Evolutionary conservation across 352 stramenopile genomes (phyloP), one percentile per base, ranked within the genome.

Genomic region (Phytophthora podocarpi): DNA sequence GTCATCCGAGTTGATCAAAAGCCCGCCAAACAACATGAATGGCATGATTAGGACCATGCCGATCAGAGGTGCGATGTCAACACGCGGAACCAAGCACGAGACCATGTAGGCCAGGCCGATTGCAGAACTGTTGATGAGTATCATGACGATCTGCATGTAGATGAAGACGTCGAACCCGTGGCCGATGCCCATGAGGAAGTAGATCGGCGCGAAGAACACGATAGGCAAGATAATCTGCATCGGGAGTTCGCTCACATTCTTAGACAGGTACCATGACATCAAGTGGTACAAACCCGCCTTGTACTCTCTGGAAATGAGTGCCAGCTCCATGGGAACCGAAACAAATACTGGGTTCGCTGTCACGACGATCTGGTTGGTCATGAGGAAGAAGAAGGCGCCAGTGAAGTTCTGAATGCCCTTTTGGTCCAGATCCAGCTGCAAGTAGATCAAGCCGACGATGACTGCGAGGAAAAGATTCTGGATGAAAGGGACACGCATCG

Each of bases 231-330:
- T 9, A 3, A 87, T 30, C 42, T 85, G 78, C 61, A 75, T 68
- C 2, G 61, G 66, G 0, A 85, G 13, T 46, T 87, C 78, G 27
- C 72, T 84, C 23, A 80, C 4, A 42, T 83, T 83, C 47, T 87
- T 87, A 20, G 74, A 52, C 0, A 82, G 5, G n/a, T 80, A 87
- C 78, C 78, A 87, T 0, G 69, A 55, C 0, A 65, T 48, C 2
- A 82, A 32, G 26, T 70, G 28, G 34, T 82, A 85, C 5, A 82
- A 36, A 3, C 64, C 64, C 0, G 51, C 59, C 9, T 39, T 45
- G 64, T 88, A 81, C 34, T 85, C 76, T 6, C 73, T 56, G 13
- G 63, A 40, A 13, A 85, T 63, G 10, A 88, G 64, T 6, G 78
- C 54, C 5, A 85, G 34, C 41, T 85, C 76, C 16, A 76, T 43